These are phyloP conservation scores for Syzygium aromaticum DNA, from an alignment of 345 rosid genomes.

Conservation along the genomic window DNA sequence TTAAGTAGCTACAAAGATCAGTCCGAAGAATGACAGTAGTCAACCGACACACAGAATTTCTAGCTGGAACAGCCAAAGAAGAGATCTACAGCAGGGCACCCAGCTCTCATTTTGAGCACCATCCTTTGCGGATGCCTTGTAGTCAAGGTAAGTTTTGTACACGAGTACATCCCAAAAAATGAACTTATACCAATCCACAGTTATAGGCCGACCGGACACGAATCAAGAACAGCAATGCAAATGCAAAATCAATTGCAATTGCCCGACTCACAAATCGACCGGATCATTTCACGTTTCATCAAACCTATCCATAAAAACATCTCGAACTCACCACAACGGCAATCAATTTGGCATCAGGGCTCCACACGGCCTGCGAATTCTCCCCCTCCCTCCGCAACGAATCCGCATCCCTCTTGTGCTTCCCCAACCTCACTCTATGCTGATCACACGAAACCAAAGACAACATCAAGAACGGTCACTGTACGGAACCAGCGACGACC, in stretches of 20 bases:
- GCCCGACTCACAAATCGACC: background rate
- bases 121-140: background rate
- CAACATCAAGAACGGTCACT: background rate
- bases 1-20: background rate
- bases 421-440: slow-evolving; percentile 90
- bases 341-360: slow-evolving; percentile 75
- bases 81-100: background rate
- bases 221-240: background rate
- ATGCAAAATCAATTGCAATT: background rate
- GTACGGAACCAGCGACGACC: background rate
- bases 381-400: slow-evolving; percentile 78
- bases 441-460: slow-evolving; percentile 6
- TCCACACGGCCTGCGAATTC: slow-evolving; percentile 86
- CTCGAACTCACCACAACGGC: slow-evolving; percentile 68
- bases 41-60: background rate
- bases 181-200: background rate
- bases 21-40: background rate
- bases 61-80: background rate
- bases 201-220: background rate
- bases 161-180: background rate
- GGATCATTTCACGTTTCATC: background rate
- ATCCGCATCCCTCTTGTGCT: slow-evolving; percentile 68
- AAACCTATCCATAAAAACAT: background rate
- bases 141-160: background rate
- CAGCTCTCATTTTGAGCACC: background rate